These are phyloP conservation scores for Trapa bicornis DNA, from an alignment of 345 rosid genomes.

Conservation along the genomic window DNA sequence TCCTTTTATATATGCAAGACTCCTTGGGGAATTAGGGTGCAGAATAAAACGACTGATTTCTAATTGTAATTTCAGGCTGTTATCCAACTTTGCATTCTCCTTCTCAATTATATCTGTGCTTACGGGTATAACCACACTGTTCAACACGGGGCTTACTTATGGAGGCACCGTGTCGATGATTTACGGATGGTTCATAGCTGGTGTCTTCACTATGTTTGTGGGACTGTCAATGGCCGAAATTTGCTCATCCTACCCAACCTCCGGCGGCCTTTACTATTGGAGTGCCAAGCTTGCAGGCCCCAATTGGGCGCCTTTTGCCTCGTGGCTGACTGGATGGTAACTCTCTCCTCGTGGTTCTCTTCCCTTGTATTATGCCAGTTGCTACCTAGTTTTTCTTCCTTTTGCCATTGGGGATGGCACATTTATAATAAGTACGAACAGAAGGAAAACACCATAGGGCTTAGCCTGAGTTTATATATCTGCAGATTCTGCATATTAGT, in stretches of 20 bases:
- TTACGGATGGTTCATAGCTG: constrained; percentile 86
- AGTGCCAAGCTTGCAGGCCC: constrained; percentile 96
- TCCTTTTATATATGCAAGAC: not conserved
- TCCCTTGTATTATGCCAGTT: not conserved
- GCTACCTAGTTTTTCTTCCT: not conserved
- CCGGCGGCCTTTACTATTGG: constrained; percentile 97
- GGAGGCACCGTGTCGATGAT: constrained; percentile 75
- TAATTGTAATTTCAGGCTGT: constrained; percentile 39
- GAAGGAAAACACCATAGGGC: too few relatives aligned
- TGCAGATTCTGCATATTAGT: not conserved
- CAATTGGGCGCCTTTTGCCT: constrained; percentile 84
- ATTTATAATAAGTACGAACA: too few relatives aligned
- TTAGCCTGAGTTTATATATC: too few relatives aligned
- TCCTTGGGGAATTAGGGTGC: not conserved
- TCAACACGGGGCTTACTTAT: constrained; percentile 58
- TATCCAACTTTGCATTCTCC: constrained; percentile 88
- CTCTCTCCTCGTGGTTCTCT: not conserved
- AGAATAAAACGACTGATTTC: not conserved
- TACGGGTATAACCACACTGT: constrained; percentile 90
- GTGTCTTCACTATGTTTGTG: constrained; percentile 73
- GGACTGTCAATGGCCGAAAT: constrained; percentile 92
- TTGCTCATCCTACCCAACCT: constrained; percentile 92
- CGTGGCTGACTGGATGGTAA: constrained; percentile 97
- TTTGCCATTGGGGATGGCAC: not conserved
- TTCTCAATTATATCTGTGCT: constrained; percentile 83